These are phyloP conservation scores for Gonapodya sp. DNA, from an alignment of 192 early-diverging fungal genomes.

Conservation along the genomic window DNA sequence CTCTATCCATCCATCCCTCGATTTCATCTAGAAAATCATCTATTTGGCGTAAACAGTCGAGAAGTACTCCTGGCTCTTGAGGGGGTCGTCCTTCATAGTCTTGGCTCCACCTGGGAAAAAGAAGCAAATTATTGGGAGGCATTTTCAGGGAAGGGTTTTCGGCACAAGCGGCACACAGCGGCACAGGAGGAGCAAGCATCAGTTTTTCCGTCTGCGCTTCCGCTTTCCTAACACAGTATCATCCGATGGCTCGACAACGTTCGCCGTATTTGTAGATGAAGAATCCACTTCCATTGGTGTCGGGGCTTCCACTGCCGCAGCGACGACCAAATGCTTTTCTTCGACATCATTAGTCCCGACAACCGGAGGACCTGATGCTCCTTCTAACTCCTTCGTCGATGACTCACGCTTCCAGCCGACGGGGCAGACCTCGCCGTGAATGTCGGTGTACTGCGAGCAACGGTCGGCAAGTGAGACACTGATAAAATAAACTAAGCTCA, in stretches of 20 bases:
- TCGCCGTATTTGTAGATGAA: not conserved
- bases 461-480: no score
- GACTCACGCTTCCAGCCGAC: conserved; percentile 55
- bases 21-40: no score
- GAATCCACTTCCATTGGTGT: not conserved
- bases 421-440: conserved; percentile 72
- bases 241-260: not conserved
- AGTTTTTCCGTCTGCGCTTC: not conserved
- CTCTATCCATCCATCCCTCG: no score
- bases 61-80: conserved; percentile 62
- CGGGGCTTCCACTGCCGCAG: not conserved
- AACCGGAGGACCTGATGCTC: not conserved
- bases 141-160: not conserved
- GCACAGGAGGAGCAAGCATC: no score
- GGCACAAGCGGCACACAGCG: no score
- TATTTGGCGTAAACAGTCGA: conserved; percentile 3
- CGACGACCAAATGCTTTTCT: conserved; percentile 17
- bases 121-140: conserved; percentile 2
- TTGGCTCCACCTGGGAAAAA: conserved; percentile 23
- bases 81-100: conserved; percentile 66
- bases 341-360: no score
- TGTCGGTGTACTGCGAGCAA: conserved; percentile 86
- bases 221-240: not conserved
- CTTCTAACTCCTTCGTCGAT: not conserved
- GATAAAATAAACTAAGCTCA: no score